These are phyloP conservation scores for Phytomonas sp. DNA, from an alignment of 208 protist genomes.

Conservation along the genomic window DNA sequence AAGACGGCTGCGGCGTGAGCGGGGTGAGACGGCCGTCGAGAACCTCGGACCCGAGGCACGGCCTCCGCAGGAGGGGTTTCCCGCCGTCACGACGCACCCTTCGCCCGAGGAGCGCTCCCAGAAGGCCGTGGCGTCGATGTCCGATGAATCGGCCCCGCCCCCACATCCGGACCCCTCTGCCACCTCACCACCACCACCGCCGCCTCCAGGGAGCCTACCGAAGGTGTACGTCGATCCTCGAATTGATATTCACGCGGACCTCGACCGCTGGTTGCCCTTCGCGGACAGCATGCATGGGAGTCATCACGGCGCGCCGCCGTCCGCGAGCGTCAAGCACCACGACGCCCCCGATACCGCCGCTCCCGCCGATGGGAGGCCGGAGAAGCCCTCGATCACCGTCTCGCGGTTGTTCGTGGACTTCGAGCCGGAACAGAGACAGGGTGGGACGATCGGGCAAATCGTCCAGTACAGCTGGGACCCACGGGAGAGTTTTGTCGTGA, in stretches of 20 bases:
- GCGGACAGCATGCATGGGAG: conserved; percentile 33
- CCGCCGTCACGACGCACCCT: not conserved
- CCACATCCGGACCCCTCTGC: not conserved
- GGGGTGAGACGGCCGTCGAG: not conserved
- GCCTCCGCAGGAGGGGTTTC: not conserved
- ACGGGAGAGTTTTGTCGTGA: conserved; percentile 37
- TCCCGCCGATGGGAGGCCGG: not conserved
- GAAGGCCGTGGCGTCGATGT: not conserved
- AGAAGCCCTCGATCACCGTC: conserved; percentile 11
- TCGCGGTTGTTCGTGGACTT: conserved; percentile 56
- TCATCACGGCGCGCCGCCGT: not conserved
- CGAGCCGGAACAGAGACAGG: conserved; percentile 16
- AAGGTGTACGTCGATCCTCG: conserved; percentile 38
- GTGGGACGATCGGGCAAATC: conserved; percentile 29
- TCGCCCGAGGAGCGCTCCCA: not conserved
- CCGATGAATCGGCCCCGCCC: not conserved
- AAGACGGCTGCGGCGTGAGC: not conserved
- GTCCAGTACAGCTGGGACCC: conserved; percentile 34
- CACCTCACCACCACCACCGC: not conserved
- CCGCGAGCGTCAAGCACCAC: not conserved
- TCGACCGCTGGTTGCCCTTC: conserved; percentile 38
- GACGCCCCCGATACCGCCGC: not conserved
- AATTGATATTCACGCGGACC: conserved; percentile 31
- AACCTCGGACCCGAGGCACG: not conserved
- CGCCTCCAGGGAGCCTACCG: not conserved